Conservation (phyloP, 768 basidiomycete species). For the Favolaschia claudopus region DNA sequence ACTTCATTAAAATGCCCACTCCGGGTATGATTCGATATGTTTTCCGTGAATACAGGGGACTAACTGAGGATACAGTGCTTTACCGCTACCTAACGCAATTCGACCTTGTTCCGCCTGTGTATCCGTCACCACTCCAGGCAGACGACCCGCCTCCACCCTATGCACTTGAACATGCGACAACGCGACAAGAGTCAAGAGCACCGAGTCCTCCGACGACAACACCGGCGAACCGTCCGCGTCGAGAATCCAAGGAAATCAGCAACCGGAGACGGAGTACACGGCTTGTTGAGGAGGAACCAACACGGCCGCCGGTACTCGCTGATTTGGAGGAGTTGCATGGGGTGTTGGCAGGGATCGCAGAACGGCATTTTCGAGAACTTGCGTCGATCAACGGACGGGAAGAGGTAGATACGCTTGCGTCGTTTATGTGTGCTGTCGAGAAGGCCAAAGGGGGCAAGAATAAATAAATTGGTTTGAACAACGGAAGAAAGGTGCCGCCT, state of each 20-base stretch:
- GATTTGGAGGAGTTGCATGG: conserved; percentile 74
- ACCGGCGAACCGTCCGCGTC: conserved; percentile 75
- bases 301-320: conserved; percentile 70
- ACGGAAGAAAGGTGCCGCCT: background rate
- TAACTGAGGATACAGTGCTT: conserved; percentile 43
- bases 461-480: conserved; percentile 10
- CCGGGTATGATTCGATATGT: conserved; percentile 27
- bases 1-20: conserved; percentile 76
- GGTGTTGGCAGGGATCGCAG: conserved; percentile 72
- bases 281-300: conserved; percentile 69
- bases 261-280: conserved; percentile 74
- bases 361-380: conserved; percentile 75
- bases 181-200: conserved; percentile 52
- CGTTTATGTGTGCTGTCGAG: conserved; percentile 81
- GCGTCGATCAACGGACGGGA: conserved; percentile 58
- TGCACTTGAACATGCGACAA: conserved; percentile 64
- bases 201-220: conserved; percentile 60
- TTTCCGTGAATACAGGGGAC: background rate
- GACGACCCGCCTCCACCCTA: conserved; percentile 77
- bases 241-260: conserved; percentile 67
- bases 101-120: conserved; percentile 73
- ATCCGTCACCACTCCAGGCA: conserved; percentile 71
- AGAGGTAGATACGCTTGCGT: conserved; percentile 83
- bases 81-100: conserved; percentile 78
- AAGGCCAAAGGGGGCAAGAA: conserved; percentile 52